Evolutionary conservation across 2,329 filamentous ascomycete genomes (phyloP), one percentile per base, ranked within the genome.

Genomic region (Neofusicoccum cordaticola): DNA sequence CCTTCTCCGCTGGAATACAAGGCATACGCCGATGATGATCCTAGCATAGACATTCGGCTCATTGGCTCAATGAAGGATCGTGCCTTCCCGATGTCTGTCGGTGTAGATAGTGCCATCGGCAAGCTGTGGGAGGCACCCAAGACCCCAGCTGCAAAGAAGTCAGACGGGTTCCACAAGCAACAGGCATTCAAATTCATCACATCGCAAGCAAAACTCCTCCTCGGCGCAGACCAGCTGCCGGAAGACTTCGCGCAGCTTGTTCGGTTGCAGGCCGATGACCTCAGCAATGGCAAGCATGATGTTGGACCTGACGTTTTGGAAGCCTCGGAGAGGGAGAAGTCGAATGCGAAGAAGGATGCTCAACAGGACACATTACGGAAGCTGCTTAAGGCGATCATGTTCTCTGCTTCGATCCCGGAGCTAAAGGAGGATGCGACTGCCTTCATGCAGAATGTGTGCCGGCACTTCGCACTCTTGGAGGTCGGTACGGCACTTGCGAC

Each of bases 401-500:
- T 90, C 74, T 91, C 94, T 0, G 87, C 90, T 48, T 96, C 93
- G 0, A 81, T 98, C 8, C 87, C 91, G 0, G 91, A 93, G 39
- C 88, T 97, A 67, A 88, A 91, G 68, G 83, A 88, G 9, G 89
- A 93, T 57, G 92, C 94, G 0, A 86, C 88, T 42, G 76, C 86
- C 4, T 90, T 99, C 67, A 81, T 98, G 27, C 83, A 87, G 51
- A 91, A 95, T 71, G 82, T 97, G 9, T 96, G 92, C 72, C 89
- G 89, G 60, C 96, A 99, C 76, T 94, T 99, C 69, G 90, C 93
- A 2, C 86, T 99, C 50, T 81, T 99, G 35, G 95, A 99, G 76
- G 84, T 99, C 27, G 94, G 93, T 8, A 88, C 89, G 65, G 89
- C 93, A n/a, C 82, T 98, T 39, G 87, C 92, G 19, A 88, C 93